Conservation (phyloP, 345 rosid genomes). For the Sonneratia caseolaris region DNA sequence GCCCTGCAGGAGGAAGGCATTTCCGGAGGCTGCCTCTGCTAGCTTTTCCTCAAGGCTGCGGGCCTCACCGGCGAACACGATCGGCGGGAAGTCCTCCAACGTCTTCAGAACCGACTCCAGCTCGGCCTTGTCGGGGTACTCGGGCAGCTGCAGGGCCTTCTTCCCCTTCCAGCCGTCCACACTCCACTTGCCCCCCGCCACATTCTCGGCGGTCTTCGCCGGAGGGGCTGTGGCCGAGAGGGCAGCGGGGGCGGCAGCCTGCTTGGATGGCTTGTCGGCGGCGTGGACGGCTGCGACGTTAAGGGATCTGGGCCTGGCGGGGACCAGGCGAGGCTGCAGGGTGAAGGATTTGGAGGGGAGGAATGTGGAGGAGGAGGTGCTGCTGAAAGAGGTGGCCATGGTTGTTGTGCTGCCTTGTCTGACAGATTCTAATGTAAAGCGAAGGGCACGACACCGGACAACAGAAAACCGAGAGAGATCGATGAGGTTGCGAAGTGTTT, state of each 20-base stretch:
- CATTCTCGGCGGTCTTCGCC: conserved; percentile 1
- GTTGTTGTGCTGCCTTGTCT: neutral
- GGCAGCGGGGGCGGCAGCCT: conserved; percentile 1
- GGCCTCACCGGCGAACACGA: conserved; percentile 23
- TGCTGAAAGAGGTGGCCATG: conserved; percentile 5
- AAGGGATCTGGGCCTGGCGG: conserved; percentile 6
- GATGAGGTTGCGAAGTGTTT: too few relatives aligned
- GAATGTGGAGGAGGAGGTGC: neutral
- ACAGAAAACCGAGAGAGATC: neutral
- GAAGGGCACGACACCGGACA: neutral
- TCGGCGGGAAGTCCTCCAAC: conserved; percentile 17
- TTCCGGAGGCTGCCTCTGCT: conserved; percentile 19
- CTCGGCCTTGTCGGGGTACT: conserved; percentile 18
- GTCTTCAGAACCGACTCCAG: conserved; percentile 19
- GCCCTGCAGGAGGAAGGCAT: conserved; percentile 20
- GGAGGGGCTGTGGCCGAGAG: conserved; percentile 5
- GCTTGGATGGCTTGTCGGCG: conserved; percentile 6
- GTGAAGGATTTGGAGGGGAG: conserved; percentile 4
- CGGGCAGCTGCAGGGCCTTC: conserved; percentile 21
- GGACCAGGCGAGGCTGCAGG: neutral
- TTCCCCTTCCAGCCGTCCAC: conserved; percentile 19
- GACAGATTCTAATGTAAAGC: neutral
- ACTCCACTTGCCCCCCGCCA: conserved; percentile 8
- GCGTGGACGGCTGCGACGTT: conserved; percentile 10
- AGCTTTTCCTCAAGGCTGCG: conserved; percentile 16